Evolutionary conservation across 768 basidiomycete genomes (phyloP).

Genomic region (Sporobolomyces pararoseus): DNA sequence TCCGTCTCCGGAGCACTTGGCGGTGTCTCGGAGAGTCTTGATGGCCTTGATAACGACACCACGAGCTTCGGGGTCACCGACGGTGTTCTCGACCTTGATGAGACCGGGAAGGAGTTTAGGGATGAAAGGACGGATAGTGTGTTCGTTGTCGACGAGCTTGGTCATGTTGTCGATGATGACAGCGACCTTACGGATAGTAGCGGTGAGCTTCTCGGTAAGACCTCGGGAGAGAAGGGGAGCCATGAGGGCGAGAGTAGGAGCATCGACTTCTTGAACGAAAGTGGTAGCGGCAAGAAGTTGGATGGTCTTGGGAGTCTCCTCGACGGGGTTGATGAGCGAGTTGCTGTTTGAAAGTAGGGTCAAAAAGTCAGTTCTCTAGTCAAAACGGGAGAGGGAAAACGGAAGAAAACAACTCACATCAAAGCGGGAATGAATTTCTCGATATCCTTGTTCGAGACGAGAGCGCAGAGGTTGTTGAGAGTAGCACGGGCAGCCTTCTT

Average conservation of each 20-base stretch:
- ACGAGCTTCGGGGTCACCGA: slow-evolving; percentile 98
- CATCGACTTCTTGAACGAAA: slow-evolving; percentile 94
- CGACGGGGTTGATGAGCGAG: slow-evolving; percentile 96
- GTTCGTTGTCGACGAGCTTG: slow-evolving; percentile 80
- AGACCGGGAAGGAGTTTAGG: slow-evolving; percentile 78
- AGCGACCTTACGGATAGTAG: slow-evolving; percentile 91
- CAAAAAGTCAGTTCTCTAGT: background rate
- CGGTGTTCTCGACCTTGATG: slow-evolving; percentile 79
- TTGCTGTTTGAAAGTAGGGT: slow-evolving; percentile 54
- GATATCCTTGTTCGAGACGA: slow-evolving; percentile 89
- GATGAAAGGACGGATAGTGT: slow-evolving; percentile 86
- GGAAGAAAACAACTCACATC: slow-evolving; percentile 64
- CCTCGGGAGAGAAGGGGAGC: slow-evolving; percentile 87
- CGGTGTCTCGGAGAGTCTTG: slow-evolving; percentile 89
- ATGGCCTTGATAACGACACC: slow-evolving; percentile 86
- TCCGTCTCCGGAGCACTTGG: slow-evolving; percentile 82
- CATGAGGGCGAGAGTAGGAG: slow-evolving; percentile 89
- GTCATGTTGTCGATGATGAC: slow-evolving; percentile 82
- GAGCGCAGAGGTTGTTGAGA: slow-evolving; percentile 67
- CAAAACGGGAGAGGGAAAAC: background rate
- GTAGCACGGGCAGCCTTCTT: slow-evolving; percentile 77
- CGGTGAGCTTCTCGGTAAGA: slow-evolving; percentile 92
- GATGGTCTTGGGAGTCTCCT: slow-evolving; percentile 90
- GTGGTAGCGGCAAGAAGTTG: slow-evolving; percentile 92
- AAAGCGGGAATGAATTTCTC: slow-evolving; percentile 80